A percentile compares a stretch with the other conserved stretches of the same genome.
Evolutionary conservation across 1,139 yeast species (phyloP).

Genomic region (Suhomyces guaymorum): DNA sequence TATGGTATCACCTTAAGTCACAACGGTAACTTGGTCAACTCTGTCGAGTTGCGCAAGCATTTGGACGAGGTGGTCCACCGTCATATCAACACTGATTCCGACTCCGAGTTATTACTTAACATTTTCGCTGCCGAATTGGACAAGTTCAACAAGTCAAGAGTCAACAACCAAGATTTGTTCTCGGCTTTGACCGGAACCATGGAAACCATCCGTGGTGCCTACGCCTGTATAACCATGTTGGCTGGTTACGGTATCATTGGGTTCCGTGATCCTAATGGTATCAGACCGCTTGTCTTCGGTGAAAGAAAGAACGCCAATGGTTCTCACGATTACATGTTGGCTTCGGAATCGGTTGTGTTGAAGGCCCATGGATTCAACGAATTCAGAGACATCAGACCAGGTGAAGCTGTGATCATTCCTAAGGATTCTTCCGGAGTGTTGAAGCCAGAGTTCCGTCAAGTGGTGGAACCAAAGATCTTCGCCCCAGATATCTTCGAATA

Average conservation of each 20-base stretch:
- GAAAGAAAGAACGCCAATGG: slow-evolving; percentile 71
- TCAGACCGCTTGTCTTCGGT: slow-evolving; percentile 87
- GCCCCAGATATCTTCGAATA: slow-evolving; percentile 97
- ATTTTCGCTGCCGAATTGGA: slow-evolving; percentile 91
- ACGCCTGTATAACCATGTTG: slow-evolving; percentile 91
- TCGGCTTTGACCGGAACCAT: slow-evolving; percentile 82
- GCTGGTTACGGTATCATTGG: slow-evolving; percentile 97
- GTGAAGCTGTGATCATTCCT: slow-evolving; percentile 93
- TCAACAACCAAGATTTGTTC: slow-evolving; percentile 86
- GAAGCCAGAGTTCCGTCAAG: slow-evolving; percentile 81
- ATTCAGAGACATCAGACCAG: slow-evolving; percentile 84
- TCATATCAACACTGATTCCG: slow-evolving; percentile 95
- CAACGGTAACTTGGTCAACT: slow-evolving; percentile 93
- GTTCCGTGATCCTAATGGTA: slow-evolving; percentile 96
- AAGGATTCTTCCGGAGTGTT: slow-evolving; percentile 50
- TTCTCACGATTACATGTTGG: slow-evolving; percentile 88
- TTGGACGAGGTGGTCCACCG: slow-evolving; percentile 95
- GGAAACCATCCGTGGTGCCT: slow-evolving; percentile 85
- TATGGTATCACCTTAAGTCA: slow-evolving; percentile 90
- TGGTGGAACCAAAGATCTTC: slow-evolving; percentile 73
- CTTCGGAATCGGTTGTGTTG: slow-evolving; percentile 92
- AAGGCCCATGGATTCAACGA: slow-evolving; percentile 87
- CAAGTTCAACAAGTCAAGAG: slow-evolving; percentile 88
- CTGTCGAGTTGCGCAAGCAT: slow-evolving; percentile 69
- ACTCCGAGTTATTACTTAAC: slow-evolving; percentile 85